Percentiles rank a stretch among this genome's conserved stretches.
Evolutionary conservation across 306 rosid genomes (phyloP).

Genomic region (Mucuna pruriens): DNA sequence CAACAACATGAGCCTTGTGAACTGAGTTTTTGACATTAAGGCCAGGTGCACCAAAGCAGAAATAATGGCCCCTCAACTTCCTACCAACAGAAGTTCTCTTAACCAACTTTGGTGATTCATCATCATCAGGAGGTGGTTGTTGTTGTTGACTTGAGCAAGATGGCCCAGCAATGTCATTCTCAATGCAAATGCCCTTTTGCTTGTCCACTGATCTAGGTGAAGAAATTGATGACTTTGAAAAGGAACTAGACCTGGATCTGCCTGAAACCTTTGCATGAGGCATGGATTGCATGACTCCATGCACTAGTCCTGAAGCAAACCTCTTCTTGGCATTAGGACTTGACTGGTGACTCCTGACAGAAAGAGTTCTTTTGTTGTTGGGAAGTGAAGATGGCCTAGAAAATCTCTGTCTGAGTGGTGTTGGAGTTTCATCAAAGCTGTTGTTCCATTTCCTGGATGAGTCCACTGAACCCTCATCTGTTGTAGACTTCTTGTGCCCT

Average conservation of each 20-base stretch:
- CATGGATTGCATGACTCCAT: conserved; percentile 69
- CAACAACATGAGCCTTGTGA: conserved; percentile 58
- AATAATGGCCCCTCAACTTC: conserved; percentile 71
- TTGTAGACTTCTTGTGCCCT: conserved; percentile 43
- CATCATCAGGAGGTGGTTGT: conserved; percentile 43
- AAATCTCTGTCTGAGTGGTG: conserved; percentile 81
- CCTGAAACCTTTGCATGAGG: conserved; percentile 66
- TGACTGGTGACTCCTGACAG: conserved; percentile 85
- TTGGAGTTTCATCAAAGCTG: conserved; percentile 61
- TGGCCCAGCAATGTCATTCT: conserved; percentile 69
- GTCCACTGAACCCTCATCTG: conserved; percentile 54
- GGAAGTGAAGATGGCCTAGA: conserved; percentile 66
- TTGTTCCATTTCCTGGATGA: conserved; percentile 57
- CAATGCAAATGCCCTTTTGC: conserved; percentile 69
- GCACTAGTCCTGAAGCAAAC: conserved; percentile 76
- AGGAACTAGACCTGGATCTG: conserved; percentile 83
- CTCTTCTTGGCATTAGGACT: conserved; percentile 98
- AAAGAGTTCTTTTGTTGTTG: conserved; percentile 81
- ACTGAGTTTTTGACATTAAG: conserved; percentile 56
- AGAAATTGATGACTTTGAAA: conserved; percentile 79
- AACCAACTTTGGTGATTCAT: conserved; percentile 44
- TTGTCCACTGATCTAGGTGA: conserved; percentile 77
- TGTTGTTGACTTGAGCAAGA: conserved; percentile 57
- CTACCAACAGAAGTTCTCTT: conserved; percentile 51
- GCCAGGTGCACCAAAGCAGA: conserved; percentile 83